phyloP scores from a whole-genome alignment of 768 basidiomycete species.

The Tylopilus felleus region DNA sequence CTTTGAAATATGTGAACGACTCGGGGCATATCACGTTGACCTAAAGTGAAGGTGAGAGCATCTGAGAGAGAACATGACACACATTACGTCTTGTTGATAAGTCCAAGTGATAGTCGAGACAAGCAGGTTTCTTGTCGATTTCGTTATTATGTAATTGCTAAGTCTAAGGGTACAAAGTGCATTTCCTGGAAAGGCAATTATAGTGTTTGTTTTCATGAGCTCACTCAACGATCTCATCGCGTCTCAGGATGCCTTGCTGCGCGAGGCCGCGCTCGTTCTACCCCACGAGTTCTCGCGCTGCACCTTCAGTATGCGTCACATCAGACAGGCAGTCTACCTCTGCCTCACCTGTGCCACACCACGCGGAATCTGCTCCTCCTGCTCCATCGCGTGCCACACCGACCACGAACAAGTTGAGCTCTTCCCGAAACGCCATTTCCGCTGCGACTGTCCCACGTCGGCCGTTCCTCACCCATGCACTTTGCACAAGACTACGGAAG shows the following conservation, averaged over 20 bases:
- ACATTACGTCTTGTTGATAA: background rate
- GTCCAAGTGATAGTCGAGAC: no score
- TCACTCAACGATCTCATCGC: conserved; percentile 29
- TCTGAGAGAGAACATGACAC: no score
- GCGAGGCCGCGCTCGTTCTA: conserved; percentile 47
- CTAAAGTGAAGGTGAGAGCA: no score
- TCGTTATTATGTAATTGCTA: background rate
- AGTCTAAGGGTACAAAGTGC: background rate
- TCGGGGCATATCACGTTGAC: no score
- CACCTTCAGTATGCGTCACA: conserved; percentile 54
- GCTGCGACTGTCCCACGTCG: conserved; percentile 80
- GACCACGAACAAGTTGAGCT: conserved; percentile 84
- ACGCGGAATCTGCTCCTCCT: conserved; percentile 76
- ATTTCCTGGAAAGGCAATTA: background rate
- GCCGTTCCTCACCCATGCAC: conserved; percentile 60
- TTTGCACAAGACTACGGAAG: conserved; percentile 52
- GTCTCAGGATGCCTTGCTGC: conserved; percentile 29
- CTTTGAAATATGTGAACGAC: no score
- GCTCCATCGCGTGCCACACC: conserved; percentile 84
- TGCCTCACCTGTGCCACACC: conserved; percentile 69
- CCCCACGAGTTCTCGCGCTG: conserved; percentile 63
- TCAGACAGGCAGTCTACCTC: conserved; percentile 79
- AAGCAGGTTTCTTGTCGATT: background rate
- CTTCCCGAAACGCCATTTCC: conserved; percentile 80
- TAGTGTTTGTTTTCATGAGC: conserved; percentile 29